Evolutionary conservation across 1,284 basidiomycete genomes (phyloP).

Genomic region (Apiotrichum mycotoxinovorans): DNA sequence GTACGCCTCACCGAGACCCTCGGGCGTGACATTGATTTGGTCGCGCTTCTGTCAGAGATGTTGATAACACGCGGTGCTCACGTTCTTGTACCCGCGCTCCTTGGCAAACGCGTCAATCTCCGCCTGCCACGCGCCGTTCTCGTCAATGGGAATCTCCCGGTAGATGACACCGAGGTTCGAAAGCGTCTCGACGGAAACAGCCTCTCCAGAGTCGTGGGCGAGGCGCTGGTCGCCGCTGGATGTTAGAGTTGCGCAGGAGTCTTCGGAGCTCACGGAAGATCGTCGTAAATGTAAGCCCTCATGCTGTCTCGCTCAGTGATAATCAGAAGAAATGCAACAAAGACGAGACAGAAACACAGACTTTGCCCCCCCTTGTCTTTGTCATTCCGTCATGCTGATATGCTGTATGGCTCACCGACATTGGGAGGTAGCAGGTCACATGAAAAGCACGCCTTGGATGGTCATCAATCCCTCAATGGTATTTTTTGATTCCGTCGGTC

Average conservation of each 20-base stretch:
- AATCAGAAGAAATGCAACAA: not conserved
- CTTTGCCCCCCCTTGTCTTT: no score
- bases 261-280: conserved; percentile 53
- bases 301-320: conserved; percentile 51
- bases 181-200: conserved; percentile 57
- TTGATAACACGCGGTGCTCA: conserved; percentile 15
- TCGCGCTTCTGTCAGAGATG: conserved; percentile 52
- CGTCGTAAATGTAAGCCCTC: conserved; percentile 78
- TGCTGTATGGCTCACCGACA: no score
- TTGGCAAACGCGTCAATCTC: conserved; percentile 60
- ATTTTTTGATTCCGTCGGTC: no score
- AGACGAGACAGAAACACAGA: not conserved
- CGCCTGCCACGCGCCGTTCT: conserved; percentile 53
- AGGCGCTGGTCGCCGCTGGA: conserved; percentile 67
- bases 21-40: conserved; percentile 67
- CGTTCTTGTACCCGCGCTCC: conserved; percentile 69
- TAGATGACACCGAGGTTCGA: conserved; percentile 60
- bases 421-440: no score
- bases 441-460: not conserved
- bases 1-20: conserved; percentile 70
- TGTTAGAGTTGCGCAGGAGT: not conserved
- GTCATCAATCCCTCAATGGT: no score
- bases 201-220: conserved; percentile 63
- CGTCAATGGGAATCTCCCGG: conserved; percentile 61
- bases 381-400: no score